These are phyloP conservation scores for Aspergillus piperis DNA, from an alignment of 2,329 filamentous ascomycete genomes.

Conservation along the genomic window DNA sequence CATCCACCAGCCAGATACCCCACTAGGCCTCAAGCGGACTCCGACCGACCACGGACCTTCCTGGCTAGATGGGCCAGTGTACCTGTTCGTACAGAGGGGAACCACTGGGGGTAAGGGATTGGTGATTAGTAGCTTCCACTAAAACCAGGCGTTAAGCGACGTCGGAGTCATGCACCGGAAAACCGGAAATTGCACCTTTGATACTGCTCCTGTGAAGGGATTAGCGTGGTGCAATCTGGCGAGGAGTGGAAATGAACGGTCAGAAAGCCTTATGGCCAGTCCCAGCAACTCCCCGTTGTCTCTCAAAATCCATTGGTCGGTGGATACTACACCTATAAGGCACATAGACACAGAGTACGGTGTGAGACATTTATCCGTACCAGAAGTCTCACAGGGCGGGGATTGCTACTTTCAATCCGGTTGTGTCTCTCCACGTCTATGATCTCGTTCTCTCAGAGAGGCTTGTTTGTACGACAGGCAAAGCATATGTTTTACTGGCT, in stretches of 20 bases:
- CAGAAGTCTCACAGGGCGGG: too few species aligned
- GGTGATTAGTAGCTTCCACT: not conserved
- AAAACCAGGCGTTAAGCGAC: not conserved
- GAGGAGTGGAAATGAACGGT: not conserved
- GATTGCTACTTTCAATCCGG: too few species aligned
- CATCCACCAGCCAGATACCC: not conserved
- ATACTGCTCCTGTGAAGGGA: not conserved
- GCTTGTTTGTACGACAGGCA: not conserved
- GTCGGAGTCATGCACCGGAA: not conserved
- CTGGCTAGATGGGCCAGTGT: not conserved
- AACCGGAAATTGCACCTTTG: not conserved
- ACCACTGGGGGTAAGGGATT: not conserved
- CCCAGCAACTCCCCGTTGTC: not conserved
- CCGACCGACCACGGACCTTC: not conserved
- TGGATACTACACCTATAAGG: too few species aligned
- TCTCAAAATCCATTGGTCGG: not conserved
- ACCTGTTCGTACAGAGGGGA: not conserved
- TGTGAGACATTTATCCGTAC: too few species aligned
- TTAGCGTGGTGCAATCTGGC: not conserved
- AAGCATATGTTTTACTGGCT: not conserved
- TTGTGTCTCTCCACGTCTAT: not conserved
- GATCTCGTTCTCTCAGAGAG: not conserved
- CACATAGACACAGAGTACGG: too few species aligned
- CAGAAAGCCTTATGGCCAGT: not conserved
- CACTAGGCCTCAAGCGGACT: not conserved